Conservation (phyloP, 2,329 filamentous ascomycete species). For the Diaporthe vexans region DNA sequence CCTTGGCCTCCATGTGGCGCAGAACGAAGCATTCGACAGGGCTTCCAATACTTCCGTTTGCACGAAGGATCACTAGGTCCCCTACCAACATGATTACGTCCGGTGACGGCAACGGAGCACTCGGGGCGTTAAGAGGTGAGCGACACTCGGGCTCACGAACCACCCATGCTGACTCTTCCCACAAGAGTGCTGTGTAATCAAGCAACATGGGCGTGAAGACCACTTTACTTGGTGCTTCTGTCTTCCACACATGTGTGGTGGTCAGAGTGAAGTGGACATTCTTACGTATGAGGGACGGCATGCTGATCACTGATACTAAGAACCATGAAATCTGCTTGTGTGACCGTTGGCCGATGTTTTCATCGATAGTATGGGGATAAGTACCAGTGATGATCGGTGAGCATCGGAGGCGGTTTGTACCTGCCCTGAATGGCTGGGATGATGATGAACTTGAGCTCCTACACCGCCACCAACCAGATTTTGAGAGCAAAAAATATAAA, state of each 20-base stretch:
- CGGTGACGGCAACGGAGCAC: neutral
- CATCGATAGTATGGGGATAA: neutral
- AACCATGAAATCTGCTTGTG: neutral
- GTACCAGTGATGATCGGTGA: slow-evolving; percentile 13
- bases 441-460: neutral
- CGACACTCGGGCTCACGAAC: neutral
- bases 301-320: neutral
- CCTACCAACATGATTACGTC: neutral
- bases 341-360: neutral
- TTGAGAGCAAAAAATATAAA: neutral
- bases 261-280: neutral
- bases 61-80: neutral
- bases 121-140: neutral
- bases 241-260: neutral
- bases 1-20: slow-evolving; percentile 1
- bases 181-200: neutral
- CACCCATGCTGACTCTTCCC: neutral
- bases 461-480: neutral
- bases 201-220: neutral
- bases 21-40: neutral
- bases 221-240: neutral
- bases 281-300: neutral
- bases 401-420: neutral
- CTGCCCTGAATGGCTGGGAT: neutral
- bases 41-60: neutral